Base-by-base conservation (phyloP, 371 early-diverging fungal genomes). In the Zychaea mexicana region DNA sequence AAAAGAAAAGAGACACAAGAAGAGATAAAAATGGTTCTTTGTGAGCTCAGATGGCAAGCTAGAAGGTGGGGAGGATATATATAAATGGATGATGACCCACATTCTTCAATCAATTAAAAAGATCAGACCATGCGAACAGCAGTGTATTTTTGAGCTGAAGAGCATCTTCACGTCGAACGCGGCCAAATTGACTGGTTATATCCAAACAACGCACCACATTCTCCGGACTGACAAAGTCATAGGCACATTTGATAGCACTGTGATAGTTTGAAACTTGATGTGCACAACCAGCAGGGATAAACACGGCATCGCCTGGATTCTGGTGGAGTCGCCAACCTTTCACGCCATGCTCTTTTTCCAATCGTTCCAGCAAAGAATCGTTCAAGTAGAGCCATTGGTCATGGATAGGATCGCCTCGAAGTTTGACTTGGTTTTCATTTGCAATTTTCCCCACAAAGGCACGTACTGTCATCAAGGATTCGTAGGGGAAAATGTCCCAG, bases 211-310 rank as follows among this genome's bases (percentile, higher is more conserved):
- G 65, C 1, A 62, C 53, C 8, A 90, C 57, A 49, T 82, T 79
- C 64, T 92, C 92, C 0, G 91, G 90, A n/a, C 87, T 85, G 1
- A 91, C 84, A 80, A 90, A 92, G 62, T 89, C 91, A 57, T 85
- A 77, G 2, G 90, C 90, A 26, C 87, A 74, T 62, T 90, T 88
- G 65, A 92, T 79, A 8, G 88, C 84, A 30, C 74, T 78, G 15
- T 75, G 71, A 33, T 87, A 76, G 66, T 88, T 92, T 52, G 80
- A 74, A 2, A 90, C 94, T 72, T 93, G 94, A 59, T 90, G 88
- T 0, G 90, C 85, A 38, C 87, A 86, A 2, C 94, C 94, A 0
- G 91, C 92, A 0, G 92, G 94, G 1, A 93, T 82, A 77, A 87
- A 88, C 8, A 94, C 85, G 0, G 90, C 86, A 62, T 92, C 91